These are phyloP conservation scores for Phytopythium aichiense DNA, from an alignment of 352 stramenopile genomes.

Conservation along the genomic window DNA sequence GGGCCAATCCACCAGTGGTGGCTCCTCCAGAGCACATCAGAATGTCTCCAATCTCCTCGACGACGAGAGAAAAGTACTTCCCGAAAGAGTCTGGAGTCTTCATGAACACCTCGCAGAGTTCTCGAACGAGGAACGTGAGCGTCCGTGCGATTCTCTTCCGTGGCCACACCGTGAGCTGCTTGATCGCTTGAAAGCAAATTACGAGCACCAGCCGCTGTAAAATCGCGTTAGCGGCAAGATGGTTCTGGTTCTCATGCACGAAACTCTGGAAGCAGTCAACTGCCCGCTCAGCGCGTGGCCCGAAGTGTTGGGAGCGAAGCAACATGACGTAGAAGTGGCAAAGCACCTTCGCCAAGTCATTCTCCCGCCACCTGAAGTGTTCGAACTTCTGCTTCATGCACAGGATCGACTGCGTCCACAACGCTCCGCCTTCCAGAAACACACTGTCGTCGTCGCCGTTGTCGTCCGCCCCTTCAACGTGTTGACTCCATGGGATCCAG, in stretches of 20 bases:
- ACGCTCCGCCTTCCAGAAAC: slow-evolving; percentile 4
- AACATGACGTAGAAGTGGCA: slow-evolving; percentile 59
- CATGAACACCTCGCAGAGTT: slow-evolving; percentile 64
- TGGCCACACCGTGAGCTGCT: slow-evolving; percentile 30
- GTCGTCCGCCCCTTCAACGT: neutral
- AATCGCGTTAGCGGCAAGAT: slow-evolving; percentile 29
- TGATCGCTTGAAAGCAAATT: slow-evolving; percentile 67
- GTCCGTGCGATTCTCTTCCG: slow-evolving; percentile 23
- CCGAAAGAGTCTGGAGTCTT: slow-evolving; percentile 61
- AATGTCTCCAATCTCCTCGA: slow-evolving; percentile 74
- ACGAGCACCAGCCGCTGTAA: slow-evolving; percentile 67
- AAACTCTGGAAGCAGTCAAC: slow-evolving; percentile 71
- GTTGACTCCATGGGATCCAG: slow-evolving; percentile 6
- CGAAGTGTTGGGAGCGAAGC: slow-evolving; percentile 30
- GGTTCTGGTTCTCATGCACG: slow-evolving; percentile 37
- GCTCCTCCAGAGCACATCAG: slow-evolving; percentile 22
- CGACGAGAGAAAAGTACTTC: slow-evolving; percentile 73
- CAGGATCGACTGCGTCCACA: slow-evolving; percentile 31
- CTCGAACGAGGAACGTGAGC: slow-evolving; percentile 53
- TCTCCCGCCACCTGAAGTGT: slow-evolving; percentile 53
- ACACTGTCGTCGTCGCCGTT: neutral
- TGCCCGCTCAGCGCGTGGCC: slow-evolving; percentile 36
- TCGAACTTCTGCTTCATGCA: slow-evolving; percentile 66
- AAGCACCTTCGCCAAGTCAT: slow-evolving; percentile 62
- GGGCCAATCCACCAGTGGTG: neutral